Evolutionary conservation across 2,329 filamentous ascomycete species (phyloP).

Genomic region (Didymella keratinophila): DNA sequence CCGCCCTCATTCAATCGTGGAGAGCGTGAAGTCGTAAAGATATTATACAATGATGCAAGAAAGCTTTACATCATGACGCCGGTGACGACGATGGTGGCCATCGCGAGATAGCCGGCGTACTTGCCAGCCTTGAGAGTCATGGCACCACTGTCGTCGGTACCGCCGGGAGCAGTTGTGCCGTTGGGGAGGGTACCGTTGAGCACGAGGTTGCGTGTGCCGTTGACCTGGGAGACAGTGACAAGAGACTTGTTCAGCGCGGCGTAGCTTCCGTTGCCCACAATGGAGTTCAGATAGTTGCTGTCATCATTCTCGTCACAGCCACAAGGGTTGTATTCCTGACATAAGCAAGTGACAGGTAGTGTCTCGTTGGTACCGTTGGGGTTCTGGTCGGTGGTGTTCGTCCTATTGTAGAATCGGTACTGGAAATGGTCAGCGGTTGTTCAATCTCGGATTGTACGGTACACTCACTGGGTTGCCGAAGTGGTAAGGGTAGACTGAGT

Average conservation of each 20-base stretch:
- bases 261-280: conserved; percentile 67
- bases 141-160: conserved; percentile 38
- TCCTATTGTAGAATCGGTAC: conserved; percentile 61
- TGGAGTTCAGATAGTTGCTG: conserved; percentile 64
- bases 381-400: conserved; percentile 51
- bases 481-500: conserved; percentile 67
- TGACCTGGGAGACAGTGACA: conserved; percentile 68
- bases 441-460: background rate
- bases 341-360: conserved; percentile 68
- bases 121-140: conserved; percentile 35
- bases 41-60: background rate
- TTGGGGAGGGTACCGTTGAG: conserved; percentile 80
- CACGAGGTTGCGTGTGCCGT: conserved; percentile 69
- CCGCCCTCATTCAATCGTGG: background rate
- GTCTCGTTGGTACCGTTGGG: conserved; percentile 40
- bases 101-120: conserved; percentile 50
- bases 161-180: conserved; percentile 55
- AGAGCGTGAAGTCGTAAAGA: background rate
- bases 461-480: conserved; percentile 54
- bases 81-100: conserved; percentile 50
- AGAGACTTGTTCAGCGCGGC: conserved; percentile 66
- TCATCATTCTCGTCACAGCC: conserved; percentile 74
- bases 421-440: background rate
- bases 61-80: conserved; percentile 15
- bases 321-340: conserved; percentile 65